phyloP scores from a whole-genome alignment of 2,329 filamentous ascomycete species.

The Neoarthrinium moseri region DNA sequence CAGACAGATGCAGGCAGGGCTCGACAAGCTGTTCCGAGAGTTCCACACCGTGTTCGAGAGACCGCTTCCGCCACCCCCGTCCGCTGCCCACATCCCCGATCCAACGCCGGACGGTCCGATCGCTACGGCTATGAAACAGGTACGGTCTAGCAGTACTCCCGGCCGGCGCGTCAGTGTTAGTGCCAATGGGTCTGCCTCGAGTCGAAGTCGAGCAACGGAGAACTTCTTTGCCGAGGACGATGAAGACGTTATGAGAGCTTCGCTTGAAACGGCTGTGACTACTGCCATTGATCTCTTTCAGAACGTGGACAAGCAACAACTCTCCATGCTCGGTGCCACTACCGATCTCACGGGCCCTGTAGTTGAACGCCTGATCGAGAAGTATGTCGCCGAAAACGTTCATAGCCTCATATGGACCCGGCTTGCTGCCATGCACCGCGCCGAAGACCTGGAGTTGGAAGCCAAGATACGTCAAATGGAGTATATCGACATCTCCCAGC shows the following conservation, averaged over 20 bases:
- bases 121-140: conserved; percentile 51
- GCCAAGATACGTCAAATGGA: conserved; percentile 90
- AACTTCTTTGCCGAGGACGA: conserved; percentile 81
- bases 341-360: conserved; percentile 90
- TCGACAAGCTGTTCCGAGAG: conserved; percentile 87
- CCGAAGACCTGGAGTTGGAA: conserved; percentile 85
- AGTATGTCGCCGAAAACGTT: conserved; percentile 90
- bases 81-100: conserved; percentile 58
- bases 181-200: conserved; percentile 33
- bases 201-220: conserved; percentile 51
- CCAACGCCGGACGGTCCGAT: conserved; percentile 57
- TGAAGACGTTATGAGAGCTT: conserved; percentile 84
- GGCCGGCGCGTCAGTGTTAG: conserved; percentile 28
- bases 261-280: conserved; percentile 88
- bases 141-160: conserved; percentile 50
- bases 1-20: conserved; percentile 87
- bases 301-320: conserved; percentile 89
- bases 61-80: conserved; percentile 74
- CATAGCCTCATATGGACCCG: conserved; percentile 87
- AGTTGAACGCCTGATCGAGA: conserved; percentile 91
- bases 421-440: conserved; percentile 72
- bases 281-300: conserved; percentile 95
- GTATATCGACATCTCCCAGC: conserved; percentile 88
- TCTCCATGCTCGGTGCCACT: conserved; percentile 86
- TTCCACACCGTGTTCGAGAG: conserved; percentile 85